Evolutionary conservation across 176 grass and related monocot genomes (phyloP), one percentile per base, ranked within the genome.

Genomic region (Juncus effusus): DNA sequence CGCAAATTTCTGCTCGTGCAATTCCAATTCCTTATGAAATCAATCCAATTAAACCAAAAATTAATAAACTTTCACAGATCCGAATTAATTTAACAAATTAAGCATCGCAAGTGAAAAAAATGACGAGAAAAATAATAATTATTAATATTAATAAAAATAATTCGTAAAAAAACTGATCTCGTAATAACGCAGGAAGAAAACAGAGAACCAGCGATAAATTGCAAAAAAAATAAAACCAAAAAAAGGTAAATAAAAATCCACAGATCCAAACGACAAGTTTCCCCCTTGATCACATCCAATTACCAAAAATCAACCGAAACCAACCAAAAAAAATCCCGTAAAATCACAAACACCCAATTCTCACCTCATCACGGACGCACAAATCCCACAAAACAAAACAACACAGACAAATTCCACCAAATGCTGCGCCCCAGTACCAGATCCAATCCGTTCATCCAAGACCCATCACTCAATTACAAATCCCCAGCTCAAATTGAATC

Each of bases 231-330:
- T 13, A 56, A 39, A 5, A 56, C 3, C 53, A 70, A 7, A 10
- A 70, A 70, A 55, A 38, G 13, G 4, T 5, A 51, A 5, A 72
- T 13, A n/a, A 38, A 56, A 70, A 55, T 56, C 11, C 35, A 58
- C 69, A 72, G 69, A 72, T 72, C 69, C 69, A 72, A 72, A 38
- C 15, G 58, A 38, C 13, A 45, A 58, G 13, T 56, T 59, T 60
- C 35, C 38, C 16, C 65, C 54, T 7, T 72, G 69, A 72, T 72
- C 69, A 72, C 15, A 11, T 10, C 54, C 54, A 72, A 72, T 72
- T 60, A 59, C 39, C 14, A 72, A 49, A 58, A 72, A 45, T 47
- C 14, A 3, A 72, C 57, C 16, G n/a, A 44, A 59, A 13, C 19
- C 68, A 4, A 47, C 37, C 19, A 58, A 70, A 16, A 6, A 56